phyloP scores from a whole-genome alignment of 169 alveolate genomes.

The Plasmodium fragile region DNA sequence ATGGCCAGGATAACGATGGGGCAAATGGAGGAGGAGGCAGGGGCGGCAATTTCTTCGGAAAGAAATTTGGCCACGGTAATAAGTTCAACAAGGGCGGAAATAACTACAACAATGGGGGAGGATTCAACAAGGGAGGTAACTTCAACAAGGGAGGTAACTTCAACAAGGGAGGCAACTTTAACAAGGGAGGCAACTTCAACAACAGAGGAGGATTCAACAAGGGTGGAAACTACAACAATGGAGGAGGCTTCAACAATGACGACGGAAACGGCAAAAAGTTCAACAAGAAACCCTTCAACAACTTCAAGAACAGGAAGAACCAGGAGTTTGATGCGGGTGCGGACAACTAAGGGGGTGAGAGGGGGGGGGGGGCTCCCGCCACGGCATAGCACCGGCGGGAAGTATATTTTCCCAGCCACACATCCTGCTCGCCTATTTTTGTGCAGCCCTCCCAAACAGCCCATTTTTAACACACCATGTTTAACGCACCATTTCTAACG shows the following conservation, averaged over 20 bases:
- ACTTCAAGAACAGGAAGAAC: conserved; percentile 46
- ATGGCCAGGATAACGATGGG: background rate
- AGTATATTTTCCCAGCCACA: no score
- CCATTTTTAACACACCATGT: background rate
- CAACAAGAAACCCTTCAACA: conserved; percentile 46
- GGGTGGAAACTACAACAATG: background rate
- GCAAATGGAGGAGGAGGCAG: background rate
- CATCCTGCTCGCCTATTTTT: background rate
- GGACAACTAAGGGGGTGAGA: background rate
- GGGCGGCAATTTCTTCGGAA: background rate
- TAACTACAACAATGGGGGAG: background rate
- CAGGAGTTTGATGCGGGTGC: background rate
- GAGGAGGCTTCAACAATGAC: background rate
- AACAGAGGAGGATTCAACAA: background rate
- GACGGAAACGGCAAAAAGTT: background rate
- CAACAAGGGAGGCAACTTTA: conserved; percentile 4
- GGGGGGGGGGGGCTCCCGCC: background rate
- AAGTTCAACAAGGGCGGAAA: conserved; percentile 5
- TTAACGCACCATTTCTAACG: background rate
- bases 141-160: background rate
- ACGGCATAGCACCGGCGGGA: background rate
- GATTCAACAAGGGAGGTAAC: background rate
- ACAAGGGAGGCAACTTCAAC: background rate
- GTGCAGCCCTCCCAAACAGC: background rate
- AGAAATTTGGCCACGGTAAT: background rate